Conservation (phyloP, 2,329 filamentous ascomycete genomes). For the Exutisphaerella laricina region DNA sequence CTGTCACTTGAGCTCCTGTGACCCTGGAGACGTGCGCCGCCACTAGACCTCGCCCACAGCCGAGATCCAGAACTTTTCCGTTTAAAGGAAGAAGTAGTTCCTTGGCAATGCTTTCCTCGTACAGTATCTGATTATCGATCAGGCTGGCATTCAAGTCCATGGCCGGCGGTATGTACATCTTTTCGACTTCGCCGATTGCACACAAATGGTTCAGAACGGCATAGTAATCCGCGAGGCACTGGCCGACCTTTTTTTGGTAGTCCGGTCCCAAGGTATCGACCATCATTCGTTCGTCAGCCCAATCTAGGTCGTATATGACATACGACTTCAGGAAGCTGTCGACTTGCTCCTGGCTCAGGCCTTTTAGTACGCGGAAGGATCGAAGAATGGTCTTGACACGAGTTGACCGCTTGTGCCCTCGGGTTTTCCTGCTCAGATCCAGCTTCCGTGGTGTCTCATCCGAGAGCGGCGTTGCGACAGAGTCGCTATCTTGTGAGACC, state of each 20-base stretch:
- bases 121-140: slow-evolving; percentile 25
- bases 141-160: slow-evolving; percentile 21
- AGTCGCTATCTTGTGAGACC: slow-evolving; percentile 4
- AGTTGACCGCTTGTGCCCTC: slow-evolving; percentile 12
- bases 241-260: slow-evolving; percentile 26
- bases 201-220: slow-evolving; percentile 29
- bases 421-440: slow-evolving; percentile 15
- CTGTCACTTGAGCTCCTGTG: slow-evolving; percentile 25
- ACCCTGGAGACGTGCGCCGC: slow-evolving; percentile 27
- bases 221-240: slow-evolving; percentile 28
- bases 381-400: slow-evolving; percentile 25
- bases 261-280: slow-evolving; percentile 24
- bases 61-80: slow-evolving; percentile 27
- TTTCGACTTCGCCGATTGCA: slow-evolving; percentile 26
- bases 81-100: slow-evolving; percentile 24
- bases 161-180: slow-evolving; percentile 29
- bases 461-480: background rate
- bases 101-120: slow-evolving; percentile 26
- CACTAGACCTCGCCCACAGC: slow-evolving; percentile 28
- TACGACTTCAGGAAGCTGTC: slow-evolving; percentile 29
- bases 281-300: slow-evolving; percentile 27
- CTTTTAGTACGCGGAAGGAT: slow-evolving; percentile 24
- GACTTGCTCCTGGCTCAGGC: slow-evolving; percentile 25
- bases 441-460: background rate
- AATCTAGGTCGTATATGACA: slow-evolving; percentile 29